phyloP scores from a whole-genome alignment of 2,329 filamentous ascomycete species.

The Stagonosporopsis chrysanthemi region DNA sequence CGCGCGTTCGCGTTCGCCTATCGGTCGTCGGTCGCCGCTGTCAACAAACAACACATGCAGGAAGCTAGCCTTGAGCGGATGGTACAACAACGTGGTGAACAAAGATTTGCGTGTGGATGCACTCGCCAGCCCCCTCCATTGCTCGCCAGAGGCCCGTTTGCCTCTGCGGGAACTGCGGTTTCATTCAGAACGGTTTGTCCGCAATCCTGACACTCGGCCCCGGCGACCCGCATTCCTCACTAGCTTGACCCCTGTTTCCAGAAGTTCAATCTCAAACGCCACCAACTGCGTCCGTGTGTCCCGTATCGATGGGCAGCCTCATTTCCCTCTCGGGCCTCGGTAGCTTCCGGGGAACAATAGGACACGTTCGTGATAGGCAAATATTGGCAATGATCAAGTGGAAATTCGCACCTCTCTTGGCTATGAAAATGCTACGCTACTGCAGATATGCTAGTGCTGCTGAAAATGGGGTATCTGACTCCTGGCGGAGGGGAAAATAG shows the following conservation, averaged over 20 bases:
- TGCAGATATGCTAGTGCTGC: constrained; percentile 25
- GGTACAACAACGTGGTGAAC: constrained; percentile 14
- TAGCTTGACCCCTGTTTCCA: constrained; percentile 24
- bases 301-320: constrained; percentile 8
- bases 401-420: constrained; percentile 16
- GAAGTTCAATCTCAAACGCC: constrained; percentile 21
- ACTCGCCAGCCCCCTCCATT: constrained; percentile 13
- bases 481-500: constrained; percentile 20
- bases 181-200: constrained; percentile 16
- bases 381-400: background rate
- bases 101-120: constrained; percentile 10
- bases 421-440: constrained; percentile 26
- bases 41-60: constrained; percentile 24
- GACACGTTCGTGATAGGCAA: constrained; percentile 5
- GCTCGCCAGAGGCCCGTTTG: background rate
- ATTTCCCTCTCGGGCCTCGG: constrained; percentile 11
- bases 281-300: constrained; percentile 19
- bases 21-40: constrained; percentile 7
- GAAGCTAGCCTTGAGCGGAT: constrained; percentile 13
- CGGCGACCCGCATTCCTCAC: constrained; percentile 23
- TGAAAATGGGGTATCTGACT: constrained; percentile 34
- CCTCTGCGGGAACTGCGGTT: constrained; percentile 16
- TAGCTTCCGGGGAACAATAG: background rate
- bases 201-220: constrained; percentile 16
- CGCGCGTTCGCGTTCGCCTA: constrained; percentile 14